Conservation (phyloP, 768 basidiomycete genomes). For the Boletus speciosus region DNA sequence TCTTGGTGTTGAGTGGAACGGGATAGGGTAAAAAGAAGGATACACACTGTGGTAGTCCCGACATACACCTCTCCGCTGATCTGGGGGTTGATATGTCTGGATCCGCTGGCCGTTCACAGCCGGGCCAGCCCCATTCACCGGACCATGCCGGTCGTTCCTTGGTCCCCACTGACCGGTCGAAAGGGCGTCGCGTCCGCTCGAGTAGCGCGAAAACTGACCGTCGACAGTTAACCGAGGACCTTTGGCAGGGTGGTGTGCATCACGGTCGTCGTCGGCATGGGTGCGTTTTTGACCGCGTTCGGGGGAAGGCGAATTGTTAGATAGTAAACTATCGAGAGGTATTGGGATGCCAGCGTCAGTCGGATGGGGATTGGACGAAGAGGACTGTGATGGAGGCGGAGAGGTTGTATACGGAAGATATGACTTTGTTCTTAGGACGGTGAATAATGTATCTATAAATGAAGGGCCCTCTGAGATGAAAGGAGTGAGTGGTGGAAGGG, state of each 20-base stretch:
- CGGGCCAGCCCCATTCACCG: slow-evolving; percentile 25
- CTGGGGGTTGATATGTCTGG: slow-evolving; percentile 66
- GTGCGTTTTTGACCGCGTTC: slow-evolving; percentile 65
- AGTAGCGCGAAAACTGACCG: slow-evolving; percentile 63
- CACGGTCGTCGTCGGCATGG: slow-evolving; percentile 58
- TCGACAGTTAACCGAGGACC: slow-evolving; percentile 66
- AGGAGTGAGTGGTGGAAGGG: slow-evolving; percentile 8
- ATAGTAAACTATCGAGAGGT: slow-evolving; percentile 63
- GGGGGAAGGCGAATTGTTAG: slow-evolving; percentile 43
- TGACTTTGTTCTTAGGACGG: slow-evolving; percentile 78
- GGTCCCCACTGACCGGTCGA: slow-evolving; percentile 43
- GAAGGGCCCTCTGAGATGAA: slow-evolving; percentile 51
- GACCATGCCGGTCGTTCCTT: slow-evolving; percentile 30
- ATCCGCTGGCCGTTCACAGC: slow-evolving; percentile 44
- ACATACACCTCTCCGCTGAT: slow-evolving; percentile 75
- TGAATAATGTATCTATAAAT: slow-evolving; percentile 87
- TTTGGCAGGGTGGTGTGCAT: slow-evolving; percentile 60
- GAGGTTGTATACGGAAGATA: slow-evolving; percentile 71
- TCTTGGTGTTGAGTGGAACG: slow-evolving; percentile 9
- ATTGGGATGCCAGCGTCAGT: slow-evolving; percentile 74
- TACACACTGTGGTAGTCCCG: slow-evolving; percentile 89
- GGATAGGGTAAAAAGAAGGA: slow-evolving; percentile 1
- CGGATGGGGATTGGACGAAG: slow-evolving; percentile 34
- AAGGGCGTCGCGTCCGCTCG: slow-evolving; percentile 39
- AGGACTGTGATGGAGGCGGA: slow-evolving; percentile 32